Percentiles rank a stretch among this genome's conserved stretches.
phyloP scores from a whole-genome alignment of 176 grass and related monocot genomes.

The Tuctoria greenei region DNA sequence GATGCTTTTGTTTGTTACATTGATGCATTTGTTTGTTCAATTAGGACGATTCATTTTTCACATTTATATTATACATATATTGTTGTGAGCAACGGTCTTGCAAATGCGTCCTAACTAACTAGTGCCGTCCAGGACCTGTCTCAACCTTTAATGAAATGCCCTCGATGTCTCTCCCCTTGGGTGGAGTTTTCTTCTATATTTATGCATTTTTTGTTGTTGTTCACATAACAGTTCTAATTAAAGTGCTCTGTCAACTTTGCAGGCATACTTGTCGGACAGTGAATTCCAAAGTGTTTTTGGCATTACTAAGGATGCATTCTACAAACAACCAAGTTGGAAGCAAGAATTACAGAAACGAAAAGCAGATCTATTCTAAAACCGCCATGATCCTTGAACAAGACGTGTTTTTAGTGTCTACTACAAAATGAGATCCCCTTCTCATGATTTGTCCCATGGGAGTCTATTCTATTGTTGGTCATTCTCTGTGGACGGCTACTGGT shows the following conservation, averaged over 20 bases:
- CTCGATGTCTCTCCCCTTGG: neutral
- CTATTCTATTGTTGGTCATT: conserved; percentile 30
- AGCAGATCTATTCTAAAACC: conserved; percentile 72
- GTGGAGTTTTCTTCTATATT: neutral
- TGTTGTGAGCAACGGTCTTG: neutral
- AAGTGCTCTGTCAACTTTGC: conserved; percentile 26
- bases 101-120: neutral
- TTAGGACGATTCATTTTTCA: neutral
- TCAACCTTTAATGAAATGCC: neutral
- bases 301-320: conserved; percentile 74
- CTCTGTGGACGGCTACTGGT: conserved; percentile 36
- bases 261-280: conserved; percentile 83
- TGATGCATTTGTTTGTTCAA: neutral
- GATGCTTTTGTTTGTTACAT: neutral
- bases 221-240: neutral
- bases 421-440: conserved; percentile 25
- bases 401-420: conserved; percentile 4
- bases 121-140: neutral
- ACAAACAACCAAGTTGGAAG: conserved; percentile 90
- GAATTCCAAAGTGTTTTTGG: conserved; percentile 80
- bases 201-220: neutral
- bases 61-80: neutral
- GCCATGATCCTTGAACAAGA: conserved; percentile 7
- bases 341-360: conserved; percentile 92
- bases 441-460: conserved; percentile 27